Percentiles rank a stretch among this genome's conserved stretches.
phyloP scores from a whole-genome alignment of 106 monocot genomes.

The Apostasia shenzhenica region DNA sequence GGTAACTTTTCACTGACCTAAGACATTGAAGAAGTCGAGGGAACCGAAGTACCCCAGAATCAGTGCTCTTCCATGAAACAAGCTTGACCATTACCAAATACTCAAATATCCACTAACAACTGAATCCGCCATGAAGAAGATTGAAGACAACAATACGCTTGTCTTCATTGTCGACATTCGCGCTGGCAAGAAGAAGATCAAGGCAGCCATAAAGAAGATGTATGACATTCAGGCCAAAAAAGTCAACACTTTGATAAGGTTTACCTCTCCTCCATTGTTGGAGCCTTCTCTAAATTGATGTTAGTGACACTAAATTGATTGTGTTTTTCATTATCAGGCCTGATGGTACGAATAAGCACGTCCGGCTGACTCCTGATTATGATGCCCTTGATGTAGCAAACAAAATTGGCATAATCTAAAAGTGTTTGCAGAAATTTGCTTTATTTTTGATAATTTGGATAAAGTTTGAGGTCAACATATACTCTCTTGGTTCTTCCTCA shows the following conservation, averaged over 20 bases:
- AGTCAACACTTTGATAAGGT: slow-evolving; percentile 24
- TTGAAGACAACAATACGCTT: slow-evolving; percentile 39
- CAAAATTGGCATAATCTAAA: slow-evolving; percentile 28
- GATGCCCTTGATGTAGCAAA: slow-evolving; percentile 31
- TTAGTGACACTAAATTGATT: no score
- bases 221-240: slow-evolving; percentile 21
- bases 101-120: slow-evolving; percentile 31
- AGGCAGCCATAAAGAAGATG: slow-evolving; percentile 30
- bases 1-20: slow-evolving; percentile 34
- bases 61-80: slow-evolving; percentile 30
- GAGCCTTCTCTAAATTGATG: no score
- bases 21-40: slow-evolving; percentile 25
- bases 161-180: slow-evolving; percentile 41
- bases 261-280: background rate
- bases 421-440: no score
- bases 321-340: slow-evolving; percentile 13
- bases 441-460: no score
- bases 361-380: slow-evolving; percentile 23
- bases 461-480: no score
- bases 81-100: slow-evolving; percentile 36
- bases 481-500: no score
- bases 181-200: slow-evolving; percentile 40
- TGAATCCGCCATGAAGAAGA: slow-evolving; percentile 37
- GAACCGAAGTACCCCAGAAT: slow-evolving; percentile 34
- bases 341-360: slow-evolving; percentile 32